phyloP scores from a whole-genome alignment of 108 stramenopile genomes.

The Asterionellopsis glacialis region DNA sequence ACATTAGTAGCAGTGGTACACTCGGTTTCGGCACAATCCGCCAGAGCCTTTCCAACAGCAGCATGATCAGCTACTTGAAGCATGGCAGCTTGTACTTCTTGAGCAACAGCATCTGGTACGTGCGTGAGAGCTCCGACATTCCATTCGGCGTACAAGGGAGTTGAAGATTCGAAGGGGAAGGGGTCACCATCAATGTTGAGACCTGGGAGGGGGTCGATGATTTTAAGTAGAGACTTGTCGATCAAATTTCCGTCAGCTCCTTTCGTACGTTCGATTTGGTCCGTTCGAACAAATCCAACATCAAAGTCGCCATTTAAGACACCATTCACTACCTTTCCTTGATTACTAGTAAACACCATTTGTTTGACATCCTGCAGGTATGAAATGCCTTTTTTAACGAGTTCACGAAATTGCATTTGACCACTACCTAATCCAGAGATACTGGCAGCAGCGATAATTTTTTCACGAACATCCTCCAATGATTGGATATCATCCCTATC shows the following conservation, averaged over 20 bases:
- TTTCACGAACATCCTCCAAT: slow-evolving; percentile 21
- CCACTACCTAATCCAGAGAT: slow-evolving; percentile 27
- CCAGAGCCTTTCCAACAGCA: slow-evolving; percentile 3
- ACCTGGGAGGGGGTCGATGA: slow-evolving; percentile 16
- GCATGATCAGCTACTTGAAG: slow-evolving; percentile 11
- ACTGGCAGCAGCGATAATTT: slow-evolving; percentile 20
- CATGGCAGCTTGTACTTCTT: slow-evolving; percentile 29
- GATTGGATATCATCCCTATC: slow-evolving; percentile 19
- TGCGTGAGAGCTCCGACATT: slow-evolving; percentile 20
- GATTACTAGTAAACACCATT: slow-evolving; percentile 27
- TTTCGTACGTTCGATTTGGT: slow-evolving; percentile 19
- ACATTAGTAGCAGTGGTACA: neutral
- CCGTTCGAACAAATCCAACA: slow-evolving; percentile 33
- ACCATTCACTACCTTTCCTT: slow-evolving; percentile 28
- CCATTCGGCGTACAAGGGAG: slow-evolving; percentile 36
- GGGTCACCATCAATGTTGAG: slow-evolving; percentile 24
- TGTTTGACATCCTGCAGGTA: slow-evolving; percentile 26
- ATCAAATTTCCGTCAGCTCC: slow-evolving; percentile 9
- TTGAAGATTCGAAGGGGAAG: slow-evolving; percentile 27
- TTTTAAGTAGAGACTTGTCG: slow-evolving; percentile 14
- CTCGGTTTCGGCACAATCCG: slow-evolving; percentile 1
- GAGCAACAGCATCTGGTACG: slow-evolving; percentile 15
- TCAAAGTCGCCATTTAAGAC: slow-evolving; percentile 28
- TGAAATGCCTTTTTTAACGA: slow-evolving; percentile 20
- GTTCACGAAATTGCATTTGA: slow-evolving; percentile 32